A percentile compares a stretch with the other conserved stretches of the same genome.
phyloP scores from a whole-genome alignment of 257 asterid genomes.

The Scutellaria barbata region DNA sequence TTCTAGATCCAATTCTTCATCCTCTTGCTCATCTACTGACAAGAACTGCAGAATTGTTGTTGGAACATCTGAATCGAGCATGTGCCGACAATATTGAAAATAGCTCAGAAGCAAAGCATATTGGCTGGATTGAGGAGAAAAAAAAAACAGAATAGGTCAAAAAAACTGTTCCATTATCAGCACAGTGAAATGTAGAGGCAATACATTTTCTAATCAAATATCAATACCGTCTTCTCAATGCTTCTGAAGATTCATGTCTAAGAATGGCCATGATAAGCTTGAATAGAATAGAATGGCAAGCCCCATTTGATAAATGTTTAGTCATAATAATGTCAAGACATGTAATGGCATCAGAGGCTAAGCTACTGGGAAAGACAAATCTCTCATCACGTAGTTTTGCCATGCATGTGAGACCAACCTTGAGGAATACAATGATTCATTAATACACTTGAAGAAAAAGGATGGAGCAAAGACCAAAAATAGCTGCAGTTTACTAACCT shows the following conservation, averaged over 20 bases:
- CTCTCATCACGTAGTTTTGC: constrained; percentile 92
- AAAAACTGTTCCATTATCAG: constrained; percentile 30
- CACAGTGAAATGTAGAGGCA: constrained; percentile 25
- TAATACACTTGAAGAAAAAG: constrained; percentile 16
- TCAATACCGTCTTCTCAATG: constrained; percentile 87
- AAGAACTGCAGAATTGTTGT: constrained; percentile 69
- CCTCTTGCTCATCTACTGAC: constrained; percentile 75
- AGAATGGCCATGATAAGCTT: constrained; percentile 87
- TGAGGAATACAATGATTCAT: constrained; percentile 36
- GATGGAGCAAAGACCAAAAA: constrained; percentile 12
- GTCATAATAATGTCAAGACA: constrained; percentile 78
- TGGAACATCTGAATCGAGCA: constrained; percentile 89
- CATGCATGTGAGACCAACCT: constrained; percentile 99
- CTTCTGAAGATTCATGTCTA: constrained; percentile 90
- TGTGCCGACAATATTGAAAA: constrained; percentile 91
- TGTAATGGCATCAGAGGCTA: constrained; percentile 70
- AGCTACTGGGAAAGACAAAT: constrained; percentile 72
- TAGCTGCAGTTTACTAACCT: constrained; percentile 51
- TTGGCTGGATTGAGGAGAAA: constrained; percentile 63
- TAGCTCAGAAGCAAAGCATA: constrained; percentile 94
- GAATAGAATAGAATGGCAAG: constrained; percentile 88
- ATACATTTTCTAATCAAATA: constrained; percentile 23
- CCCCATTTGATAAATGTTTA: constrained; percentile 79
- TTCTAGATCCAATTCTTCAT: constrained; percentile 75
- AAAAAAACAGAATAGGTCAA: constrained; percentile 38